Percentiles rank a stretch among this genome's conserved stretches.
Conservation (phyloP, 164 flowering plant genomes). For the Tetrastigma voinierianum region DNA sequence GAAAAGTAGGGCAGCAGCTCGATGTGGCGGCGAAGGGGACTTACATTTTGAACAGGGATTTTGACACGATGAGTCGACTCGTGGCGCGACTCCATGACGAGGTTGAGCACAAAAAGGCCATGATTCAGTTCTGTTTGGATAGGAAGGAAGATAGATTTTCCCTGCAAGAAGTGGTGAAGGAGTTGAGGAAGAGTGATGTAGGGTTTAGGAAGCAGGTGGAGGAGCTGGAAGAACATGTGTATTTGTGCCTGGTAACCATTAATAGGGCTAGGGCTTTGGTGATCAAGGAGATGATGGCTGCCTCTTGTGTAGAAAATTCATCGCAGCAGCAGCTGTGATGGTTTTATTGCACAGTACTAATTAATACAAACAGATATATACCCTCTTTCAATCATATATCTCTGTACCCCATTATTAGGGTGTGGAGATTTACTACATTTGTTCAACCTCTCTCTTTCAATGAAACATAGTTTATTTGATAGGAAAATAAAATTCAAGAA, state of each 20-base stretch:
- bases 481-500: too few species aligned
- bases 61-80: constrained; percentile 53
- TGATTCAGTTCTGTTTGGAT: constrained; percentile 44
- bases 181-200: constrained; percentile 44
- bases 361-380: too few species aligned
- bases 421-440: too few species aligned
- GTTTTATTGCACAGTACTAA: too few species aligned
- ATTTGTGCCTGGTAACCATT: constrained; percentile 64
- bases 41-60: constrained; percentile 52
- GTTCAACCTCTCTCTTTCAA: too few species aligned
- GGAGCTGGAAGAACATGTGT: constrained; percentile 75
- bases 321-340: too few species aligned
- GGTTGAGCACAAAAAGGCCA: constrained; percentile 46
- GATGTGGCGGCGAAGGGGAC: constrained; percentile 62
- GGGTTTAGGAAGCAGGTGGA: constrained; percentile 55
- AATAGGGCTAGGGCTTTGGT: constrained; percentile 54
- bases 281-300: constrained; percentile 38
- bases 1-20: constrained; percentile 39
- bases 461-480: too few species aligned
- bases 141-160: constrained; percentile 42
- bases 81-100: constrained; percentile 43
- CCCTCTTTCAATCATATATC: too few species aligned
- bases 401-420: too few species aligned
- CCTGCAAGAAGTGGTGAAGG: constrained; percentile 45
- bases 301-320: constrained; percentile 6